Base-by-base conservation (phyloP, 176 grass and related monocot species). In the Rhipidocladum racemiflorum region DNA sequence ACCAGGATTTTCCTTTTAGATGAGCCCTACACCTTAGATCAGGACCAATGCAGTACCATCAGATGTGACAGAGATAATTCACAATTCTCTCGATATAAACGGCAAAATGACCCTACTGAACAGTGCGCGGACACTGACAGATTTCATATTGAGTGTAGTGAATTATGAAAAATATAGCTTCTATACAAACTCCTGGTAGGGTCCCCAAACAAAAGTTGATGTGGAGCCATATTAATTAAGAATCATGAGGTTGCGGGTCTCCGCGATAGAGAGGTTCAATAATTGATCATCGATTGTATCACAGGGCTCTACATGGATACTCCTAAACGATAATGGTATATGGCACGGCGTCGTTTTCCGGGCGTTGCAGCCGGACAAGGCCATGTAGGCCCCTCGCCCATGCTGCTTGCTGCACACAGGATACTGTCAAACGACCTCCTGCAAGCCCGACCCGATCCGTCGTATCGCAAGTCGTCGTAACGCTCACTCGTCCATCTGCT, bases 291-390 rank as follows among this genome's bases (percentile, higher is more conserved):
- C 16, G 24, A 25, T 36, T 83, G 13, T 30, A 17, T 9, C 29
- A 32, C 20, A 43, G 16, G 28, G 4, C 39, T 63, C 40, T 68
- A 51, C 25, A 21, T 8, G 32, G 72, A 54, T 72, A n/a, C n/a
- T n/a, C n/a, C n/a, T n/a, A 34, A 21, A 15, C 13, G 17, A 17
- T 30, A 17, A 30, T 16, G 59, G 12, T 5, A 16, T 57, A 50
- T 42, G 87, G 81, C 69, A 9, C 34, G 27, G 77, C 20, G 87
- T 89, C 83, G 77, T 77, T 82, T 82, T 81, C 82, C 15, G 46
- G 16, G 35, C 46, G 65, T 55, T 28, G 77, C 34, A 55, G 54
- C 3, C 12, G 63, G 82, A 85, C 81, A 89, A 76, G 87, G 42
- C 54, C 53, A 25, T 12, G 79, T 43, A 61, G 72, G 63, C 4